Evolutionary conservation across 768 basidiomycete genomes (phyloP).

Genomic region (Agrocybe chaxingu): DNA sequence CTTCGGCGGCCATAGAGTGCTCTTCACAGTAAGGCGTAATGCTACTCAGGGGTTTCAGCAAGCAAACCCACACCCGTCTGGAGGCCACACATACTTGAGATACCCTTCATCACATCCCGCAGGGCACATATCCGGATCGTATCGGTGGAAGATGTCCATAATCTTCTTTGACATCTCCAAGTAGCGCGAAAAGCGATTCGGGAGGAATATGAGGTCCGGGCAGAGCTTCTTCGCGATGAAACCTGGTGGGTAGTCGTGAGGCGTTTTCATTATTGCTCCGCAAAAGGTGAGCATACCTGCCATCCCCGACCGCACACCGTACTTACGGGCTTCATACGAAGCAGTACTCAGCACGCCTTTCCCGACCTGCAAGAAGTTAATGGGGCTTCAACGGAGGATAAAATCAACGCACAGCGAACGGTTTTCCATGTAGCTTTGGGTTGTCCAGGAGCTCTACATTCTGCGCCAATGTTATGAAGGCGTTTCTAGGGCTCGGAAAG

Average conservation of each 20-base stretch:
- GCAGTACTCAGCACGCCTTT: conserved; percentile 84
- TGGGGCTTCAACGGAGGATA: conserved; percentile 12
- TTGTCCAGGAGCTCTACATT: conserved; percentile 72
- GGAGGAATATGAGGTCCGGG: conserved; percentile 77
- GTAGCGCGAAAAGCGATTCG: conserved; percentile 57
- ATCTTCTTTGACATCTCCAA: conserved; percentile 68
- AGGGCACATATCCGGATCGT: conserved; percentile 71
- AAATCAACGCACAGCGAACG: conserved; percentile 57
- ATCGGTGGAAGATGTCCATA: conserved; percentile 65
- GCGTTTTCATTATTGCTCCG: too few relatives aligned
- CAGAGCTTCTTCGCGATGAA: conserved; percentile 94
- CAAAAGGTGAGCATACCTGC: conserved; percentile 48
- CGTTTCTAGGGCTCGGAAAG: background rate
- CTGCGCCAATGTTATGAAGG: conserved; percentile 17
- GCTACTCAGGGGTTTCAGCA: conserved; percentile 32
- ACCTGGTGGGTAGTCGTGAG: conserved; percentile 34
- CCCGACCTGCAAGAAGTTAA: conserved; percentile 53
- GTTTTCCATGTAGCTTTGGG: conserved; percentile 62
- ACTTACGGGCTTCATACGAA: conserved; percentile 89
- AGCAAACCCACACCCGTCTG: background rate
- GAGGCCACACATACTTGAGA: conserved; percentile 63
- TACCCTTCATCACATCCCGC: conserved; percentile 92
- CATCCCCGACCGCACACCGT: conserved; percentile 93
- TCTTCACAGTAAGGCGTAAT: conserved; percentile 82
- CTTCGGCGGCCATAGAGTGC: conserved; percentile 59